Conservation (phyloP, 176 grass and related monocot genomes). For the Cocos nucifera region DNA sequence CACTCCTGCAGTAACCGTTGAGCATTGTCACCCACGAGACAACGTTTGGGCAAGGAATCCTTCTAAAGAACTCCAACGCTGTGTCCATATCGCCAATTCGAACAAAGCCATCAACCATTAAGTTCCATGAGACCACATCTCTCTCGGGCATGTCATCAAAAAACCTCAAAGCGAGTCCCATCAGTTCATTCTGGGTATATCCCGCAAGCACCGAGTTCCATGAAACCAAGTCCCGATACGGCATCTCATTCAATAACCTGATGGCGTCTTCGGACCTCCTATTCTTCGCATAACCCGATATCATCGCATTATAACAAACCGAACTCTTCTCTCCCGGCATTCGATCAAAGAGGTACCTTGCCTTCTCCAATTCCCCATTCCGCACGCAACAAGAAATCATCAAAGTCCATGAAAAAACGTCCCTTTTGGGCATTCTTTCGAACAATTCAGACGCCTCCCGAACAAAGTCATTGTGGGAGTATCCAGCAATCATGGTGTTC, state of each 20-base stretch:
- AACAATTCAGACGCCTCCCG: constrained; percentile 31
- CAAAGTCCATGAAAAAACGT: constrained; percentile 40
- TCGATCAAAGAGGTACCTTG: constrained; percentile 26
- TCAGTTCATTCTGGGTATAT: constrained; percentile 27
- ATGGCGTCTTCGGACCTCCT: constrained; percentile 33
- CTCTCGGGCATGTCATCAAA: constrained; percentile 36
- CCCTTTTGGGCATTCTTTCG: constrained; percentile 33
- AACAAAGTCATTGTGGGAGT: constrained; percentile 26
- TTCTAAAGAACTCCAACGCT: constrained; percentile 33
- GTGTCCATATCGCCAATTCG: constrained; percentile 27
- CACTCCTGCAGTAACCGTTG: constrained; percentile 34
- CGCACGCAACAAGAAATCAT: constrained; percentile 45
- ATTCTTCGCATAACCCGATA: constrained; percentile 48
- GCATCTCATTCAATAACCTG: constrained; percentile 29
- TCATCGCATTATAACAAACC: constrained; percentile 52
- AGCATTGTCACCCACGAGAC: constrained; percentile 54
- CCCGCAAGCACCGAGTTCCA: constrained; percentile 44
- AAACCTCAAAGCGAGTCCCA: constrained; percentile 20
- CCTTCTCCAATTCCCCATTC: constrained; percentile 30
- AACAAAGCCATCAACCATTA: constrained; percentile 52
- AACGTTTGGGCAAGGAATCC: constrained; percentile 31
- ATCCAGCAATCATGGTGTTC: constrained; percentile 48
- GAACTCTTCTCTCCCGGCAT: constrained; percentile 38
- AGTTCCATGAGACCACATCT: constrained; percentile 50
- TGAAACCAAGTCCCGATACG: constrained; percentile 17